These are phyloP conservation scores for Euptelea pleiosperma DNA, from an alignment of 164 flowering plant genomes.

Conservation along the genomic window DNA sequence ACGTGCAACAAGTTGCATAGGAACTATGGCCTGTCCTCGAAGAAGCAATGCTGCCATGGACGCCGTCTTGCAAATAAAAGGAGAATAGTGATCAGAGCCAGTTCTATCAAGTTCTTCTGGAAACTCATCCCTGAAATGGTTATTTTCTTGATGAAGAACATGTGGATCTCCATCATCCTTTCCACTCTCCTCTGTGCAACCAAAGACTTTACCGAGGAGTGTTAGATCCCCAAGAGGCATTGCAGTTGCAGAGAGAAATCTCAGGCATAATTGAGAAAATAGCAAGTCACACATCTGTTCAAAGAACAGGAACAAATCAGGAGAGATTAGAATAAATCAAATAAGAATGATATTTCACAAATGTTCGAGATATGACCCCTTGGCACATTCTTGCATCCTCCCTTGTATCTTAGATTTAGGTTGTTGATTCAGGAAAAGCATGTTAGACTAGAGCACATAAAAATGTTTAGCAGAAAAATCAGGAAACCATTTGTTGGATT, in stretches of 20 bases:
- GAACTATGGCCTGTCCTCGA: conserved; percentile 80
- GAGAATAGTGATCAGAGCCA: conserved; percentile 15
- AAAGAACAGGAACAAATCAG: conserved; percentile 5
- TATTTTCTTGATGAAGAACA: conserved; percentile 28
- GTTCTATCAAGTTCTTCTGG: conserved; percentile 32
- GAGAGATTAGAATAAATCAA: background rate
- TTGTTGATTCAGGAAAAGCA: too few species aligned
- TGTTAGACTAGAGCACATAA: too few species aligned
- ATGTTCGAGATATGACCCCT: too few species aligned
- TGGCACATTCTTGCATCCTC: too few species aligned
- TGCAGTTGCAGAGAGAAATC: conserved; percentile 46
- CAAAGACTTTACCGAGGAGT: conserved; percentile 26
- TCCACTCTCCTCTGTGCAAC: conserved; percentile 26
- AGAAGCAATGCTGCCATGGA: conserved; percentile 93
- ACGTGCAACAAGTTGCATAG: conserved; percentile 87
- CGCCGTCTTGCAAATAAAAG: conserved; percentile 49
- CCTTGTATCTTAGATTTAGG: too few species aligned
- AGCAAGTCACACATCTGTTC: conserved; percentile 95
- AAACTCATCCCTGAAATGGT: conserved; percentile 25
- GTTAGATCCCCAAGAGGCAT: conserved; percentile 34
- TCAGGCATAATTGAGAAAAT: conserved; percentile 88
- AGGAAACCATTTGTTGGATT: background rate
- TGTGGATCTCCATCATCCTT: conserved; percentile 27
- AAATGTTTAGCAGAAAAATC: too few species aligned
- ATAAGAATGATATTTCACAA: background rate